phyloP scores from a whole-genome alignment of 495 filamentous ascomycete genomes.

The Neurospora sp. region DNA sequence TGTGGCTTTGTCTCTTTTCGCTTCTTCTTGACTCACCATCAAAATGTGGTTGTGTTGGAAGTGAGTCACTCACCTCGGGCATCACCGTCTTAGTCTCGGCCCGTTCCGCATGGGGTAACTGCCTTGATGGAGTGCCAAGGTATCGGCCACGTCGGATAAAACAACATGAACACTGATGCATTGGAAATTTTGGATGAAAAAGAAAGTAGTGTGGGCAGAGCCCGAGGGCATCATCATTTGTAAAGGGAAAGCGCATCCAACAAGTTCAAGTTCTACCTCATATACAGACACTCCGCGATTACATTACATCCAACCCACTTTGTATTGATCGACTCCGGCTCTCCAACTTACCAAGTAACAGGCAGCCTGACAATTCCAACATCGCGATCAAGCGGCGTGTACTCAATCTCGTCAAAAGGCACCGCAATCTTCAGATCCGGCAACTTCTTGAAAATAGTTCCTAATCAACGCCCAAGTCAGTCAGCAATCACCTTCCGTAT shows the following conservation, averaged over 20 bases:
- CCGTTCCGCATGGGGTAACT: neutral
- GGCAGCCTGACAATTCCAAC: conserved; percentile 30
- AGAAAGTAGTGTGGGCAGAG: neutral
- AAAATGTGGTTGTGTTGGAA: neutral
- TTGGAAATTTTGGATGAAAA: neutral
- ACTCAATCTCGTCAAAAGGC: conserved; percentile 26
- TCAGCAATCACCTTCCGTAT: neutral
- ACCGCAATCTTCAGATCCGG: conserved; percentile 29
- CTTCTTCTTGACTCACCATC: neutral
- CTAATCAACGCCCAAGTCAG: conserved; percentile 5
- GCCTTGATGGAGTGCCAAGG: neutral
- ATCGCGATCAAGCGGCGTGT: conserved; percentile 23
- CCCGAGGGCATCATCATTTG: neutral
- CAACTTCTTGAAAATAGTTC: conserved; percentile 19
- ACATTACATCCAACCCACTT: neutral
- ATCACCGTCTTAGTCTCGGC: neutral
- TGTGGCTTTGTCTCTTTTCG: neutral
- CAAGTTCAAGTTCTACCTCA: neutral
- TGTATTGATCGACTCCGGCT: neutral
- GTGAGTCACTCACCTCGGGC: neutral
- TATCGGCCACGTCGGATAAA: neutral
- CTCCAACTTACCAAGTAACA: conserved; percentile 13
- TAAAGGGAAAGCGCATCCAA: neutral
- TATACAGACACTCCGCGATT: neutral
- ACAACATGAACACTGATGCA: neutral